phyloP scores from a whole-genome alignment of 306 rosid genomes.

The Medicago ruthenica region DNA sequence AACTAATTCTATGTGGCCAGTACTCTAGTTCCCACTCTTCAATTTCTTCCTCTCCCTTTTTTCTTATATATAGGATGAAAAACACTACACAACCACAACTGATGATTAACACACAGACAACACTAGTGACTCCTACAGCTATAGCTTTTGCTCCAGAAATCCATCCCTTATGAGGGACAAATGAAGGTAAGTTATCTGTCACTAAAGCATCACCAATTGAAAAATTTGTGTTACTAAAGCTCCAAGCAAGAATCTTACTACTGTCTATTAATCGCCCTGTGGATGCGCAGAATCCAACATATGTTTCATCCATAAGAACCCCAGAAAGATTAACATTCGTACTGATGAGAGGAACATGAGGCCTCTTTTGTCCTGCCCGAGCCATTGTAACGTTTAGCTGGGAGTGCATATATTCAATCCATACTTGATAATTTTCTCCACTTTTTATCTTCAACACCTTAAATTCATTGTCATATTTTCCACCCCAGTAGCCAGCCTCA shows the following conservation, averaged over 20 bases:
- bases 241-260: conserved; percentile 63
- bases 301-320: conserved; percentile 58
- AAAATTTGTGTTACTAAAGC: conserved; percentile 60
- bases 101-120: conserved; percentile 41
- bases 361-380: conserved; percentile 52
- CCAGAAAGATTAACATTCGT: conserved; percentile 50
- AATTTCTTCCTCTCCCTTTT: conserved; percentile 39
- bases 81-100: conserved; percentile 34
- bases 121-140: conserved; percentile 36
- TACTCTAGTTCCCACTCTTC: conserved; percentile 75
- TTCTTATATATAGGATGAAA: conserved; percentile 22
- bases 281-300: conserved; percentile 56
- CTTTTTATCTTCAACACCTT: conserved; percentile 44
- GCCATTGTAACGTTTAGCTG: conserved; percentile 56
- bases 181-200: conserved; percentile 59
- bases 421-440: conserved; percentile 65
- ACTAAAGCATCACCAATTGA: conserved; percentile 66
- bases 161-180: conserved; percentile 47
- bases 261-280: conserved; percentile 55
- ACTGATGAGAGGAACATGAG: conserved; percentile 58
- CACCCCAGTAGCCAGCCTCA: conserved; percentile 59
- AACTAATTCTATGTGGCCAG: conserved; percentile 72
- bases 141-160: conserved; percentile 41
- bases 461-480: conserved; percentile 45
- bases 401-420: conserved; percentile 61